phyloP scores from a whole-genome alignment of 2,329 filamentous ascomycete genomes.

The Cercospora sp. region DNA sequence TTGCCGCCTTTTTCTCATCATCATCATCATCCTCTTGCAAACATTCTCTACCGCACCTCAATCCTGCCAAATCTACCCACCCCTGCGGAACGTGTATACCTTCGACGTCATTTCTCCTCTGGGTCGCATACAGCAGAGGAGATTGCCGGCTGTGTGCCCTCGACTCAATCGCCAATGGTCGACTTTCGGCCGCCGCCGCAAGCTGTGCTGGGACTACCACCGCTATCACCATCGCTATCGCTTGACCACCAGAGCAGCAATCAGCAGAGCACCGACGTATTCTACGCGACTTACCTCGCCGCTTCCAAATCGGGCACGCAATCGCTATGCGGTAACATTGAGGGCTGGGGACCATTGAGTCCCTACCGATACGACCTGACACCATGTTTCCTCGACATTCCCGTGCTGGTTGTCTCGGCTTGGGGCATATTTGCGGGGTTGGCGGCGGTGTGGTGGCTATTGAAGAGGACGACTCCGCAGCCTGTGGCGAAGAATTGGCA shows the following conservation, averaged over 20 bases:
- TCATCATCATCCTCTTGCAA: neutral
- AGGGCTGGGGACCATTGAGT: constrained; percentile 95
- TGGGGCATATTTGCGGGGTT: constrained; percentile 78
- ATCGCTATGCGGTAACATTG: constrained; percentile 80
- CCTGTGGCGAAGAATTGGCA: constrained; percentile 81
- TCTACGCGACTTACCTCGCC: constrained; percentile 35
- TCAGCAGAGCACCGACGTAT: constrained; percentile 14
- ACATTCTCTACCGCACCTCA: neutral
- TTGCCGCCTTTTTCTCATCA: constrained; percentile 1
- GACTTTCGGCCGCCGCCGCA: constrained; percentile 21
- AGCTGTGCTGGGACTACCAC: constrained; percentile 19
- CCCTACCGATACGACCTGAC: constrained; percentile 88
- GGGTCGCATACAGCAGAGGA: constrained; percentile 12
- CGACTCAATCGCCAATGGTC: constrained; percentile 26
- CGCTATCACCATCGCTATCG: constrained; percentile 1
- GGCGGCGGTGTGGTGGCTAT: constrained; percentile 75
- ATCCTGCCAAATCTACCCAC: neutral
- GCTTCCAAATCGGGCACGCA: constrained; percentile 46
- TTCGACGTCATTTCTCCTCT: constrained; percentile 8
- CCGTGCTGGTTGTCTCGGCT: constrained; percentile 71
- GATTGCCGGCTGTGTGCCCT: constrained; percentile 14
- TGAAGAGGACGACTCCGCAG: constrained; percentile 66
- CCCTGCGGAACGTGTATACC: neutral
- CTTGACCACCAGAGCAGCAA: constrained; percentile 5
- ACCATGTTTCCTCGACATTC: constrained; percentile 93